Conservation (phyloP, 805 yeast genomes). For the Kuraishia capsulata region DNA sequence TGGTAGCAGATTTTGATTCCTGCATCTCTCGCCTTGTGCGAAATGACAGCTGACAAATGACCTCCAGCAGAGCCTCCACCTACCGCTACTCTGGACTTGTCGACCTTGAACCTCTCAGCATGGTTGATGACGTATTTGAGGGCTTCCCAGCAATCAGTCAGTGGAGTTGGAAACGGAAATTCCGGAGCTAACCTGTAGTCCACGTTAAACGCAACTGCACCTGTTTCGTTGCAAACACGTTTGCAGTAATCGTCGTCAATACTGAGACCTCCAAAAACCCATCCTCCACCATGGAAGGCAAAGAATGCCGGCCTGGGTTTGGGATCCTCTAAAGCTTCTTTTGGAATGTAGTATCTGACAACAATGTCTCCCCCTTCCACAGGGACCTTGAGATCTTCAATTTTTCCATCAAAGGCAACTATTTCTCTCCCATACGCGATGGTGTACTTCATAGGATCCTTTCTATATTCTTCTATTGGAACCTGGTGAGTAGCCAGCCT, state of each 20-base stretch:
- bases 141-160: not conserved
- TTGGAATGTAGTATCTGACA: not conserved
- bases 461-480: not conserved
- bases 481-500: not conserved
- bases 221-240: not conserved
- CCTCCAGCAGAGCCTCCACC: slow-evolving; percentile 37
- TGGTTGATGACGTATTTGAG: not conserved
- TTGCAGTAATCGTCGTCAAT: not conserved
- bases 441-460: not conserved
- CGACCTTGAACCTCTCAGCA: slow-evolving; percentile 8
- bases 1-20: slow-evolving; percentile 21
- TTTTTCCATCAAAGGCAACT: not conserved
- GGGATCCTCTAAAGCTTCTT: not conserved
- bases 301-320: not conserved
- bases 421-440: not conserved
- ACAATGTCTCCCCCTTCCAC: not conserved
- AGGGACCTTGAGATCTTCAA: not conserved
- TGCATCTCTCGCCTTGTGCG: slow-evolving; percentile 18
- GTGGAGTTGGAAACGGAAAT: not conserved
- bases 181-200: slow-evolving; percentile 1
- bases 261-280: not conserved
- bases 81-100: slow-evolving; percentile 25
- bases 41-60: slow-evolving; percentile 18
- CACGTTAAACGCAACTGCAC: not conserved
- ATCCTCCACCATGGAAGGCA: not conserved